Base-by-base conservation (phyloP, 306 rosid genomes). In the Cicer pinnatifidum region DNA sequence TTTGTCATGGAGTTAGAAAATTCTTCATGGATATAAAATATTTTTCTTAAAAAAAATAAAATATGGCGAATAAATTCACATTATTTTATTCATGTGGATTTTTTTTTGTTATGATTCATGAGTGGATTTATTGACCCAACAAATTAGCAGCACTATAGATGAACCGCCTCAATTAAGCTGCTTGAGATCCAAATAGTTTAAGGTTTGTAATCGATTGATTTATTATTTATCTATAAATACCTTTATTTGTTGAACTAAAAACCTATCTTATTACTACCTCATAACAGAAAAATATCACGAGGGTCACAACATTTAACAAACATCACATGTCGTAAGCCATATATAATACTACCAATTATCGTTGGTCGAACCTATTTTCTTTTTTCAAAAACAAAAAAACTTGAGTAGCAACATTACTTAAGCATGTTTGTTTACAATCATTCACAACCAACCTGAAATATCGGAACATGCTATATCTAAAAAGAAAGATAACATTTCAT, bases 281-380 rank as follows among this genome's bases (percentile, higher is more conserved):
- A 19, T 9, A 56, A 56, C n/a, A 13, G 23, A 16, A 53, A 53
- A 53, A 53, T 54, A 11, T 6, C 6, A 11, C 0, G 6, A 54
- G 9, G 3, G 40, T 11, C 64, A 57, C n/a, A 57, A 23, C 41
- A 57, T 23, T 57, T 57, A 57, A 57, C 64, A 57, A 57, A 56
- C 1, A 56, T 19, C 64, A 9, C 40, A 15, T 1, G 3, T 9
- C 39, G 6, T 56, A 9, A 56, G 39, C 62, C 38, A 56, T 15
- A 56, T 15, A 23, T 3, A 56, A 56, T 17, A 56, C n/a, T 11
- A 56, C 28, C 38, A 0, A 51, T 15, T 53, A 2, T 53, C 19
- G 60, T 53, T 16, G 12, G 11, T 53, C 12, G 11, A 53, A 17
- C 60, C 28, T 10, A 28, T 11, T 28, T 28, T 58, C 41, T 3